phyloP scores from a whole-genome alignment of 1,284 basidiomycete species.

The Serendipita sp. region DNA sequence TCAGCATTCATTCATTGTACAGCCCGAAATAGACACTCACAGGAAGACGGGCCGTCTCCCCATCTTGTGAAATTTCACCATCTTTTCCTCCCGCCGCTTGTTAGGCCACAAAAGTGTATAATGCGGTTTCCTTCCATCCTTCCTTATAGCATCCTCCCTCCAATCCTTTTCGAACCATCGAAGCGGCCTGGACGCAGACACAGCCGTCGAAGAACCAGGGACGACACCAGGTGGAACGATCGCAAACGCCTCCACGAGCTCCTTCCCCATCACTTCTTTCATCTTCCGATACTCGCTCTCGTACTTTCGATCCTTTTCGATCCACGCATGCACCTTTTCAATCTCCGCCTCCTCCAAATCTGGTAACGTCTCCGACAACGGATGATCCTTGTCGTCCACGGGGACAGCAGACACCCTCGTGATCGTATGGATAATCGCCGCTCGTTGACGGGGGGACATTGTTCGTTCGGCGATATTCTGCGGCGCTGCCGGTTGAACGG shows the following conservation, averaged over 20 bases:
- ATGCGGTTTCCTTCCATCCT: not conserved
- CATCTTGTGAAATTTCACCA: slow-evolving; percentile 47
- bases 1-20: slow-evolving; percentile 3
- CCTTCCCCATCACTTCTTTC: slow-evolving; percentile 17
- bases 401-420: slow-evolving; percentile 55
- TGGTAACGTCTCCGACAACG: slow-evolving; percentile 37
- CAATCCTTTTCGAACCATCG: slow-evolving; percentile 40
- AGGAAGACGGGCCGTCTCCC: slow-evolving; percentile 24
- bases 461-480: slow-evolving; percentile 11
- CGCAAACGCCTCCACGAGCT: slow-evolving; percentile 13
- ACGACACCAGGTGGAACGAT: not conserved
- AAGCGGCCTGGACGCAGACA: slow-evolving; percentile 17
- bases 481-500: slow-evolving; percentile 19
- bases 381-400: not conserved
- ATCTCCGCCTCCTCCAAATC: slow-evolving; percentile 36
- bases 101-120: not conserved
- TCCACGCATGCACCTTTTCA: slow-evolving; percentile 34
- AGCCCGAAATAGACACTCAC: not conserved
- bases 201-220: slow-evolving; percentile 17
- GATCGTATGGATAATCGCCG: slow-evolving; percentile 41
- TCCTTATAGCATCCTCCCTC: slow-evolving; percentile 20
- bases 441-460: slow-evolving; percentile 19
- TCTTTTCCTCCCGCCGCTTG: slow-evolving; percentile 30
- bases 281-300: slow-evolving; percentile 22
- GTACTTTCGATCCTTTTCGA: slow-evolving; percentile 36